A percentile compares a stretch with the other conserved stretches of the same genome.
Evolutionary conservation across 2,329 filamentous ascomycete species (phyloP).

Genomic region (Verticillium klebahnii): DNA sequence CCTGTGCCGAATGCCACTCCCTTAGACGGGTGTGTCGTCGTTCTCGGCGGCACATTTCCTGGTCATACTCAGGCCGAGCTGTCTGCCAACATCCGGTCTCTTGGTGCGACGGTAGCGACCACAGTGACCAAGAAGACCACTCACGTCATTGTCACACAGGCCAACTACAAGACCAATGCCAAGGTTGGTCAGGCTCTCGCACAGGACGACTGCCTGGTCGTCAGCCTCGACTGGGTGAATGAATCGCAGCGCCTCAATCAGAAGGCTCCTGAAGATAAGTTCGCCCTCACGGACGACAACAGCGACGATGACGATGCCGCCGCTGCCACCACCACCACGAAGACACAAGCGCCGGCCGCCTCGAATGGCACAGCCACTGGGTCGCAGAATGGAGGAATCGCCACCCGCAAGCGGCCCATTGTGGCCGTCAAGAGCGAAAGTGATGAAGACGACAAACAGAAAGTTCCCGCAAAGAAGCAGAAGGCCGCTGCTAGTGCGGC

Average conservation of each 20-base stretch:
- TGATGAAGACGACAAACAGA: conserved; percentile 7
- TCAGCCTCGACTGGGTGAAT: conserved; percentile 58
- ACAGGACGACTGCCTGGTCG: conserved; percentile 43
- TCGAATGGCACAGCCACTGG: background rate
- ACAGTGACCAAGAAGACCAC: conserved; percentile 47
- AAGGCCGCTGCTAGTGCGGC: conserved; percentile 19
- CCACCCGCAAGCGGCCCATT: conserved; percentile 4
- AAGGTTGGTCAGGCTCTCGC: conserved; percentile 47
- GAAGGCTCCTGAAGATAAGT: conserved; percentile 28
- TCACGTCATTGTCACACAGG: conserved; percentile 51
- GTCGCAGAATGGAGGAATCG: conserved; percentile 19
- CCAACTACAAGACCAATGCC: conserved; percentile 44
- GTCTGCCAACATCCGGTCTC: conserved; percentile 36
- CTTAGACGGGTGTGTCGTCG: conserved; percentile 34
- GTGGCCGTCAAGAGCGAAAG: background rate
- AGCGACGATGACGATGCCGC: conserved; percentile 2
- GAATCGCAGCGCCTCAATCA: conserved; percentile 42
- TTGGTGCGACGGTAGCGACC: conserved; percentile 45
- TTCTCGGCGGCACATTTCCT: conserved; percentile 57
- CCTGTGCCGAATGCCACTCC: background rate
- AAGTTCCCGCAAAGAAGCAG: conserved; percentile 14
- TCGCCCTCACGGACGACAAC: conserved; percentile 14
- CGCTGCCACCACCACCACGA: background rate
- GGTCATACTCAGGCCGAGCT: conserved; percentile 45
- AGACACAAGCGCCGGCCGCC: background rate